Evolutionary conservation across 768 basidiomycete genomes (phyloP), one percentile per base, ranked within the genome.

Genomic region (Suillus plorans): DNA sequence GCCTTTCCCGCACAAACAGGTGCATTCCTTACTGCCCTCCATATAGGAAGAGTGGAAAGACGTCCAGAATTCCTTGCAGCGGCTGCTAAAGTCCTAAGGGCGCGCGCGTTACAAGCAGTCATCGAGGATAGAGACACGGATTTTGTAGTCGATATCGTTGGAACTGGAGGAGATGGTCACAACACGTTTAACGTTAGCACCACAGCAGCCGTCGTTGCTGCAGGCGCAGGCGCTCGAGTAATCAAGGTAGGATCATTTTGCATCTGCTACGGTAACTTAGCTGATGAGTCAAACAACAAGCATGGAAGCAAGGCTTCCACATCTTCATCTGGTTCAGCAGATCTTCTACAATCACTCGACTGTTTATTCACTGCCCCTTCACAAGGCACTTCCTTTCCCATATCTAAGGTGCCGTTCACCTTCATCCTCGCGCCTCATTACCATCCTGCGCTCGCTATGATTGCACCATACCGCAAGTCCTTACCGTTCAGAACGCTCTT

Each of bases 181-280:
- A 93, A 99, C 71, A 89, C 96, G 0, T 98, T 96, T 84, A 98
- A 99, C 74, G 96, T 98, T 61, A 96, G 94, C 73, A 98, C 97
- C 1, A 90, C 94, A 2, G 96, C 97, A 2, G 97, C 86, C 1
- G 85, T 99, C 66, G 92, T 98, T 25, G 97, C 96, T 34, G 95
- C 96, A 31, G 97, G 97, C 16, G 93, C 95, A 8, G 97, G 97
- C 6, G 93, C 93, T 0, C 84, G 95, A 44, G 95, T 99, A 2
- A 86, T 94, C 74, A 99, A 99, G 83, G 96, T 93, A 72, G 67
- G 84, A n/a, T 61, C 3, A 56, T 28, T 18, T 22, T 61, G 14
- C 31, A 39, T 62, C 34, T 47, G 13, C 47, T 58, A 16, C 28
- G 28, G 10, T 37, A 58, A 28, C n/a, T 58, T 22, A 53, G 31